Evolutionary conservation across 139 green algal genomes (phyloP).

Genomic region (Chlorella sp.): DNA sequence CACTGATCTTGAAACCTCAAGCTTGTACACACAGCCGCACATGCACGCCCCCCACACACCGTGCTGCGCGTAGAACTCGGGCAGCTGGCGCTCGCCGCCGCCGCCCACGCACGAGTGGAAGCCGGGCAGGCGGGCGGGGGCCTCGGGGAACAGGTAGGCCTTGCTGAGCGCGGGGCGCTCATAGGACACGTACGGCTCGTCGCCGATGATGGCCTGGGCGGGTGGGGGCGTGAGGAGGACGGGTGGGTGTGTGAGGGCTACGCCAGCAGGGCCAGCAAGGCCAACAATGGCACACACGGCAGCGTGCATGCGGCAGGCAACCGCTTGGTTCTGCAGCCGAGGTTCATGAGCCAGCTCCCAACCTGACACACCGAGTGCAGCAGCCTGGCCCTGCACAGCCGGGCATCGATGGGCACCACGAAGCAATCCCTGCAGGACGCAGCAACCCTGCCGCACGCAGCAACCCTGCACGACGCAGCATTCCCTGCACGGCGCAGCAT

Average conservation of each 20-base stretch:
- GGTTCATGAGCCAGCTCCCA: too few species aligned
- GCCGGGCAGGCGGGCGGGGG: slow-evolving; percentile 82
- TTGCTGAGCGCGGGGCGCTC: slow-evolving; percentile 92
- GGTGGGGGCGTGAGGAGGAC: background rate
- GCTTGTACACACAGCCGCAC: too few species aligned
- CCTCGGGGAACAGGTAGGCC: slow-evolving; percentile 81
- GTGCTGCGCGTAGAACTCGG: slow-evolving; percentile 77
- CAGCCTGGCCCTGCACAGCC: background rate
- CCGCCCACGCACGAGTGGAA: slow-evolving; percentile 95
- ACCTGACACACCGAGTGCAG: background rate
- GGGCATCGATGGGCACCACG: too few species aligned
- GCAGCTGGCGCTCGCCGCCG: slow-evolving; percentile 80
- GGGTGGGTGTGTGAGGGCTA: background rate
- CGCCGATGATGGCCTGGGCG: background rate
- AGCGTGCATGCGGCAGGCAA: too few species aligned
- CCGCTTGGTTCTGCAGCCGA: too few species aligned
- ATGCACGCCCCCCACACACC: background rate
- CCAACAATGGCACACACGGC: too few species aligned
- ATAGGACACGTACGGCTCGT: slow-evolving; percentile 69
- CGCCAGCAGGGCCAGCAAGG: background rate
- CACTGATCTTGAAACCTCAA: background rate
- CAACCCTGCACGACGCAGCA: too few species aligned
- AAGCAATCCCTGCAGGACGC: background rate
- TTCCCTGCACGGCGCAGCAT: too few species aligned
- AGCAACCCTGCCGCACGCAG: background rate